A percentile compares a stretch with the other conserved stretches of the same genome.
Evolutionary conservation across 2,329 filamentous ascomycete genomes (phyloP).

Genomic region (Fusarium dlaminii): DNA sequence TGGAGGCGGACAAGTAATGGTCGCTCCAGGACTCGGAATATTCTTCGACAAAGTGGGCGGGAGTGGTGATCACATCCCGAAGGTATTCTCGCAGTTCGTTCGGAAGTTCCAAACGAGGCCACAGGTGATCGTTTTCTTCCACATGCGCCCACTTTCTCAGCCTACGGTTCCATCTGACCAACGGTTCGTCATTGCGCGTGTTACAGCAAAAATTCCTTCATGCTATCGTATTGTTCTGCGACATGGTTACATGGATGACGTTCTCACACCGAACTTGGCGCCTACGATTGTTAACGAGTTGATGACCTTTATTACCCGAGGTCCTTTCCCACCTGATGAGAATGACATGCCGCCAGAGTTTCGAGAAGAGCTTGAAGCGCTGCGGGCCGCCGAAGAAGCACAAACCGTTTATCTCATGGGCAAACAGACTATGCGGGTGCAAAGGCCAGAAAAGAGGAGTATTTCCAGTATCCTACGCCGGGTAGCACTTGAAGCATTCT

Average conservation of each 20-base stretch:
- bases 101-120: constrained; percentile 74
- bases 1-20: constrained; percentile 55
- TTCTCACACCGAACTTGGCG: constrained; percentile 71
- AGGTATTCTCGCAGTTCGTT: constrained; percentile 73
- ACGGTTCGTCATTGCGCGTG: constrained; percentile 57
- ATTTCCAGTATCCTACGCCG: constrained; percentile 51
- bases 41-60: constrained; percentile 83
- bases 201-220: constrained; percentile 60
- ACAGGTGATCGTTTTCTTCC: constrained; percentile 78
- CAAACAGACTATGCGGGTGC: constrained; percentile 66
- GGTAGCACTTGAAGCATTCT: constrained; percentile 62
- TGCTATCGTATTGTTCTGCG: constrained; percentile 76
- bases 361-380: constrained; percentile 52
- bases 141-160: constrained; percentile 70
- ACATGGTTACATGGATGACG: constrained; percentile 78
- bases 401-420: constrained; percentile 68
- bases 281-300: constrained; percentile 67
- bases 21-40: constrained; percentile 70
- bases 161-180: constrained; percentile 63
- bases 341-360: constrained; percentile 39
- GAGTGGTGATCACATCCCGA: constrained; percentile 58
- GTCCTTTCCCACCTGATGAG: constrained; percentile 40
- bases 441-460: constrained; percentile 53
- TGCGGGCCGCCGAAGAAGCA: constrained; percentile 55
- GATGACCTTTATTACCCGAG: constrained; percentile 60